Conservation (phyloP, 148 eudicot genomes). For the Rheum nobile region DNA sequence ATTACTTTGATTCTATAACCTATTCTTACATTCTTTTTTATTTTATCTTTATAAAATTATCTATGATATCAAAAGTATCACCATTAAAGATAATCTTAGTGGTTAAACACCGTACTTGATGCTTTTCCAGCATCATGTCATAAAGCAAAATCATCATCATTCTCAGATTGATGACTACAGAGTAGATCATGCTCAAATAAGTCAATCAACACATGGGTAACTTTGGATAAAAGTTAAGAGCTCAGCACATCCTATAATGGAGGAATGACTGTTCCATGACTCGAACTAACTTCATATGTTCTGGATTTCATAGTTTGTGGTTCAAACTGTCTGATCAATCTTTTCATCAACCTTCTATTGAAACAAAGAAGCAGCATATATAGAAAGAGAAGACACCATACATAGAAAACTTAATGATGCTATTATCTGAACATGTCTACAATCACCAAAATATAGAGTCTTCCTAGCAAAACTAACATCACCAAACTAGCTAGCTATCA, state of each 20-base stretch:
- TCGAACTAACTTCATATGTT: no score
- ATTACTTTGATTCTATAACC: no score
- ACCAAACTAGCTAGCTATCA: not conserved
- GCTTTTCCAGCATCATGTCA: not conserved
- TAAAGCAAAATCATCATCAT: not conserved
- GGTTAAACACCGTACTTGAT: not conserved
- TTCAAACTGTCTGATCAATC: not conserved
- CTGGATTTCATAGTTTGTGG: not conserved
- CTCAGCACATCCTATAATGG: not conserved
- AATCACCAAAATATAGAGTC: not conserved
- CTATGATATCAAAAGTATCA: no score
- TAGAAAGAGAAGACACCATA: not conserved
- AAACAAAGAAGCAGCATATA: not conserved
- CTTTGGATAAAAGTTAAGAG: not conserved
- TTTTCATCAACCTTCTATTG: no score
- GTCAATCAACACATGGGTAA: not conserved
- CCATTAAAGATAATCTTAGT: no score
- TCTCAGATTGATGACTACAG: not conserved
- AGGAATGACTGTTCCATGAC: not conserved
- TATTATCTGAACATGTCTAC: not conserved
- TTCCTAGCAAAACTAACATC: not conserved
- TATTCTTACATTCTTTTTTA: no score
- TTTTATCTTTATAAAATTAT: no score
- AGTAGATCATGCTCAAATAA: not conserved
- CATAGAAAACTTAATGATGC: not conserved